Base-by-base conservation (phyloP, 2,329 filamentous ascomycete species). In the Pestalotiopsis sp. region DNA sequence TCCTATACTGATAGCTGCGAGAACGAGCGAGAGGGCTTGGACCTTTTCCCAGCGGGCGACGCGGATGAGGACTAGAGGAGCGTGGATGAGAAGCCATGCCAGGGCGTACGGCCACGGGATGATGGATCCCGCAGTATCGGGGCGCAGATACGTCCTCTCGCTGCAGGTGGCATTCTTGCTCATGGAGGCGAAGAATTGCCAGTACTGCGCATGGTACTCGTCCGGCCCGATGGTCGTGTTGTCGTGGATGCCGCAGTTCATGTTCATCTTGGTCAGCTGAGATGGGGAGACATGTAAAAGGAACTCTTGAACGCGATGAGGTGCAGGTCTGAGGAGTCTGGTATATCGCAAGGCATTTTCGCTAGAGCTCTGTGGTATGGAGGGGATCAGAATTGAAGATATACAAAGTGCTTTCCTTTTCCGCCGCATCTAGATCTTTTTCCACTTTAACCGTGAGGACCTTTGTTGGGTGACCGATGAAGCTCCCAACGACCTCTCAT, bases 61-160 rank as follows among this genome's bases (percentile, higher is more conserved):
- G 36, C 71, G 67, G 39, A 72, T 59, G 1, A 70, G 36, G 5
- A 70, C 69, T 1, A 72, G 56, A 4, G 71, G 71, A 12, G 69
- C 52, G 38, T 72, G 71, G n/a, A 72, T 65, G 5, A 72, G 65
- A 2, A 71, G 63, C 71, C 68, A 71, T 4, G 68, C 71, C 9
- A 71, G 67, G 4, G 71, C 62, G 63, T 71, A 72, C 4, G 71
- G 71, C 71, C 71, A 72, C 1, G 71, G 71, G 4, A 72, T 41
- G 63, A 72, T 70, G 41, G 66, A 68, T n/a, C 70, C 70, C 5
- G 69, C 71, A 2, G 67, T 52, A 20, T 70, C 67, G 3, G 71
- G 70, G 5, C 71, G 62, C 23, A 72, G 41, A 49, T 69, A 70
- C 1, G 27, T 45, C n/a, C 45, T 56, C 25, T 66, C 64, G 49